Base-by-base conservation (phyloP, 768 basidiomycete genomes). In the Lactarius evosmus region DNA sequence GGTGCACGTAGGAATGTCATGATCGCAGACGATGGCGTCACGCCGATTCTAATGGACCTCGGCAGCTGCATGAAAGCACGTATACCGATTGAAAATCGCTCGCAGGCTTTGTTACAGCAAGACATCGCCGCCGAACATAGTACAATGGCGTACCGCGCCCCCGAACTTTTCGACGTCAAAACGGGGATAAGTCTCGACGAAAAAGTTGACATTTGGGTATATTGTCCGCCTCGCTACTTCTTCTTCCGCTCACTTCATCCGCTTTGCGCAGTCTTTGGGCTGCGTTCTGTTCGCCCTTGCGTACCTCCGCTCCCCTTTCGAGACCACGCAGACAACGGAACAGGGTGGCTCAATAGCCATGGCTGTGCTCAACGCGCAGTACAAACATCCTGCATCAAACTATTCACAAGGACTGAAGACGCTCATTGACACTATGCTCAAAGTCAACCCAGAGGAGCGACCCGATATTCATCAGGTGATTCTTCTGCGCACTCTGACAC, bases 81-180 rank as follows among this genome's bases (percentile, higher is more conserved):
- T 33, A 85, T 98, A 62, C 80, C 78, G 29, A 82, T 98, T 62
- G 84, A 89, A 64, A 93, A 84, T 62, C 83, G 97, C 29, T 87
- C 88, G 29, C 89, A 94, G 73, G 97, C 97, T 0, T 75, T 99
- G 52, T 70, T 90, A 19, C 94, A 98, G 69, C 97, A 98, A 84
- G 97, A 99, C 73, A 86, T 96, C 67, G 97, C 97, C 3, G 94
- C 93, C 19, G 97, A 99, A 75, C 95, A 96, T 74, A 96, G 94
- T 68, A 94, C 95, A 14, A 98, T 99, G 97, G 92, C 97, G 0
- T 99, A 96, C 70, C 87, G 97, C 22, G 95, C 97, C 2, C 97
- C 97, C 0, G 97, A 99, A 72, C 79, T 99, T 25, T 99, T 98
- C 72, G 97, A 99, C 70, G 95, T 97, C 61, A 96, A 96, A 74